Base-by-base conservation (phyloP, 352 stramenopile genomes). In the Phytophthora sp. region DNA sequence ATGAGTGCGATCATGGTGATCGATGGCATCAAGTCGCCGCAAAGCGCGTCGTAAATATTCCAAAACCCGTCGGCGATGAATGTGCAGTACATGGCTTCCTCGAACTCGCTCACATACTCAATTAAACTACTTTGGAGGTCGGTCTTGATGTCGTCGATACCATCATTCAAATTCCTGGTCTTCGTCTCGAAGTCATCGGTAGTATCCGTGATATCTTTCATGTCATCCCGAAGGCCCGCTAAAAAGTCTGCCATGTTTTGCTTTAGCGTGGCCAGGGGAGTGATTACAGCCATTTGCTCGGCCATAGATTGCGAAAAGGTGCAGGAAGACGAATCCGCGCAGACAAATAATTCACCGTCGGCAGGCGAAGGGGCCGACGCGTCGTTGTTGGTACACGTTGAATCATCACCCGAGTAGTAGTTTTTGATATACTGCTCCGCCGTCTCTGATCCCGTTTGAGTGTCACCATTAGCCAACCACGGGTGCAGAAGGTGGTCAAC, bases 1-100 rank as follows among this genome's bases (percentile, higher is more conserved):
- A 88, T 85, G 65, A 91, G 74, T 31, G 82, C 79, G 61, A 91
- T 87, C 82, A 91, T 89, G 2, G 77, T 87, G 50, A 91, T 75
- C 23, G 79, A 62, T 37, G 82, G 79, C 69, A 88, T 82, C 38
- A 91, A 62, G n/a, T 88, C 62, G 13, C 67, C 68, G 20, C 82
- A 91, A 0, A 91, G 62, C 44, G 75, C 55, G 9, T 77, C 30
- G 63, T 82, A 88, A 45, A 91, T 77, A 1, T 55, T 31, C 63
- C 64, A 68, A 55, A 67, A 91, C n/a, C 76, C 69, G 31, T 74
- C 56, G 1, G 60, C 69, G 20, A 88, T 65, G 54, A 91, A 87
- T 8, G 63, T 77, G 68, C 82, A 91, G 60, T 84, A 76, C 82
- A 91, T 91, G 27, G 54, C 59, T 1, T 64, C 30, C 49, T 91